phyloP scores from a whole-genome alignment of 495 filamentous ascomycete genomes.

The Lasiosphaeria ovina region DNA sequence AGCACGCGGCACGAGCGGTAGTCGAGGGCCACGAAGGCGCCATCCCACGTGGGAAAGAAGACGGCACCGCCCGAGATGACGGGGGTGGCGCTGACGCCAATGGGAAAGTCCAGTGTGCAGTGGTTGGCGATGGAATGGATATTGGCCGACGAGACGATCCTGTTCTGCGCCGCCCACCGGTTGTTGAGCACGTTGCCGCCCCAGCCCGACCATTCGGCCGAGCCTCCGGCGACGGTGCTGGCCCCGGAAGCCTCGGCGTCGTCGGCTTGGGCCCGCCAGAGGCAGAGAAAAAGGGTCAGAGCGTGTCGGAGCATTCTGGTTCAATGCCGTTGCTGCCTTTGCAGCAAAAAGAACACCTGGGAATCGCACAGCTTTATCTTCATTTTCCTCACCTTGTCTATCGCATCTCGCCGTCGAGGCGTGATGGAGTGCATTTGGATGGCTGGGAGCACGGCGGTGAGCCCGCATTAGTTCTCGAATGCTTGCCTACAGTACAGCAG shows the following conservation, averaged over 20 bases:
- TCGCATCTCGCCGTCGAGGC: too few relatives aligned
- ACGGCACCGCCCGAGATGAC: constrained; percentile 22
- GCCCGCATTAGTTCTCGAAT: too few relatives aligned
- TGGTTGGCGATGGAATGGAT: constrained; percentile 12
- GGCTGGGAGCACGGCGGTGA: too few relatives aligned
- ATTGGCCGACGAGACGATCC: constrained; percentile 17
- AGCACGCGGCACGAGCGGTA: constrained; percentile 28
- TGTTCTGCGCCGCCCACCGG: constrained; percentile 20
- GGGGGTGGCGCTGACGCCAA: constrained; percentile 36
- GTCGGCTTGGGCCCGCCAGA: neutral
- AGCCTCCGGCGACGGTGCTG: constrained; percentile 1
- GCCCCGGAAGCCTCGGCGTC: neutral
- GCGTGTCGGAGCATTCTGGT: too few relatives aligned
- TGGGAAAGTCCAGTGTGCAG: constrained; percentile 17
- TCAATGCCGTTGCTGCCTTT: too few relatives aligned
- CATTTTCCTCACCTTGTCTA: too few relatives aligned
- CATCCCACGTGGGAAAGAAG: constrained; percentile 41
- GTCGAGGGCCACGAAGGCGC: constrained; percentile 34
- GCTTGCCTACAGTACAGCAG: too few relatives aligned
- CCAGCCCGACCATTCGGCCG: constrained; percentile 23
- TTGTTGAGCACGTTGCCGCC: constrained; percentile 30
- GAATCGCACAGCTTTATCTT: too few relatives aligned
- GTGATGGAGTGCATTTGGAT: too few relatives aligned
- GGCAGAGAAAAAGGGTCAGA: neutral
- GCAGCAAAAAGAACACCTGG: too few relatives aligned